Conservation (phyloP, 495 filamentous ascomycete species). For the Penicillium psychrofluorescens region DNA sequence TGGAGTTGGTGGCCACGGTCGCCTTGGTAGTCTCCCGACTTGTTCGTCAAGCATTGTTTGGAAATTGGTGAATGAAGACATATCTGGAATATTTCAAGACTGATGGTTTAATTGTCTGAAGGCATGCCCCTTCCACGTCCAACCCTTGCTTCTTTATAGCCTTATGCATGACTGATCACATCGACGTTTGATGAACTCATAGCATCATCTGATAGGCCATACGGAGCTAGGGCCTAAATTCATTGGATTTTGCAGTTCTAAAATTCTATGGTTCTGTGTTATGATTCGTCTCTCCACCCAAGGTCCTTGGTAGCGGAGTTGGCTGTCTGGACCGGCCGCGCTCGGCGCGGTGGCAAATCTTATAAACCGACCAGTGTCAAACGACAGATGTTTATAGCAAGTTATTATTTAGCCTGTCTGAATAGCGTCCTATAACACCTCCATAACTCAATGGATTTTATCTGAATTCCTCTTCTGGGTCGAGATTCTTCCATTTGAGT, state of each 20-base stretch:
- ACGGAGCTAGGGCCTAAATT: not conserved
- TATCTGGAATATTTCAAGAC: not conserved
- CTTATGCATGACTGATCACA: not conserved
- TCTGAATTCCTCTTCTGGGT: no score
- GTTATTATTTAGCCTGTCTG: no score
- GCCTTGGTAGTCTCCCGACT: slow-evolving; percentile 9
- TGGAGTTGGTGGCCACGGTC: slow-evolving; percentile 1
- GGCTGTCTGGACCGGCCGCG: no score
- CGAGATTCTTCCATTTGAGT: no score
- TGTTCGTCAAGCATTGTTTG: slow-evolving; percentile 15
- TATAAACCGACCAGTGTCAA: no score
- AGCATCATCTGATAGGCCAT: not conserved
- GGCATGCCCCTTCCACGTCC: not conserved
- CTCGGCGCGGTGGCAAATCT: no score
- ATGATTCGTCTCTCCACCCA: not conserved
- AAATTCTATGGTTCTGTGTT: not conserved
- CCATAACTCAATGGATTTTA: no score
- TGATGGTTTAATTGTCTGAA: not conserved
- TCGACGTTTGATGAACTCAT: not conserved
- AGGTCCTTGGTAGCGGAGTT: not conserved
- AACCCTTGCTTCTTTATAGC: not conserved
- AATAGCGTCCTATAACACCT: no score
- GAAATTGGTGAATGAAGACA: slow-evolving; percentile 11
- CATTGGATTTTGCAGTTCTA: not conserved
- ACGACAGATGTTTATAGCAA: no score